Conservation (phyloP, 148 eudicot species). For the Hydrangea macrophylla region DNA sequence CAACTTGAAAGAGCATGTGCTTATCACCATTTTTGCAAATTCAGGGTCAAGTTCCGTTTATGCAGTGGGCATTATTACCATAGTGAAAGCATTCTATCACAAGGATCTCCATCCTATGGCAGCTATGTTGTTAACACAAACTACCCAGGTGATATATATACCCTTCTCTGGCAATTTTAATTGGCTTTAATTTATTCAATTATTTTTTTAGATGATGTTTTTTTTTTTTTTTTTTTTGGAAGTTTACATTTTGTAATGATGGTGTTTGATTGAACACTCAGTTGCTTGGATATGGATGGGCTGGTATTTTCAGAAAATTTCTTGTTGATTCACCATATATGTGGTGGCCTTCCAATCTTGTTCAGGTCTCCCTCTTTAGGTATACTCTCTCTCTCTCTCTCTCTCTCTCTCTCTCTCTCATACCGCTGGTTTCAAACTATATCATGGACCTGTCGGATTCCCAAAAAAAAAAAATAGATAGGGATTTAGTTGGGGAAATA, state of each 20-base stretch:
- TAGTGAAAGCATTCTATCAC: conserved; percentile 50
- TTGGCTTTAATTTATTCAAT: not conserved
- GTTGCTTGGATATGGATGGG: conserved; percentile 65
- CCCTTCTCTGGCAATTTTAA: not conserved
- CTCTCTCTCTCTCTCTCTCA: not conserved
- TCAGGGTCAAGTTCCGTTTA: conserved; percentile 35
- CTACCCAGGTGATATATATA: conserved; percentile 36
- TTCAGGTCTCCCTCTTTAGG: conserved; percentile 52
- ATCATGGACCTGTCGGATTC: no score
- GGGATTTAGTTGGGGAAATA: no score
- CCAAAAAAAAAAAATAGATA: no score
- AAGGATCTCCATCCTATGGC: conserved; percentile 35
- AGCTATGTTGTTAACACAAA: conserved; percentile 39
- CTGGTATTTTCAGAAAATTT: conserved; percentile 39
- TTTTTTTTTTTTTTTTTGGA: not conserved
- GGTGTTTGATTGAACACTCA: conserved; percentile 4
- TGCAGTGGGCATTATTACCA: conserved; percentile 46
- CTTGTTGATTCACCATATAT: conserved; percentile 49
- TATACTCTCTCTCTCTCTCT: conserved; percentile 10
- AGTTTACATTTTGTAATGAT: not conserved
- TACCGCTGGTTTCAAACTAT: no score
- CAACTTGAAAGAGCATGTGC: conserved; percentile 55
- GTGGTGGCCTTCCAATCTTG: conserved; percentile 54
- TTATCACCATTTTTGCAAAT: conserved; percentile 50
- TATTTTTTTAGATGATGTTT: not conserved